phyloP scores from a whole-genome alignment of 495 filamentous ascomycete genomes.

The Aspergillus ostianus region DNA sequence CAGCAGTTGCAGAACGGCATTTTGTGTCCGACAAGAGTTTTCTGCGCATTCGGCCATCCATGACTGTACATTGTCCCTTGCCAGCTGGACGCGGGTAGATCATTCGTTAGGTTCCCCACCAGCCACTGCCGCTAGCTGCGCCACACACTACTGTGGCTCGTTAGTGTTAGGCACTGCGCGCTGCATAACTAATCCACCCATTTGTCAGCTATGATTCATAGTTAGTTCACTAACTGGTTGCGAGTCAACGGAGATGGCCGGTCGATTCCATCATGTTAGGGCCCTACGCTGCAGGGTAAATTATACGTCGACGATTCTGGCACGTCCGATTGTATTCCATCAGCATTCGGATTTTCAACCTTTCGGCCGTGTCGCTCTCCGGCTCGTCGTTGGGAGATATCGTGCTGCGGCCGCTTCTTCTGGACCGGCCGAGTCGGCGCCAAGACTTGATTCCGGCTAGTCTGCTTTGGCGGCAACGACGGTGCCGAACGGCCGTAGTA shows the following conservation, averaged over 20 bases:
- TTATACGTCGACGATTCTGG: neutral
- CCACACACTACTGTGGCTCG: neutral
- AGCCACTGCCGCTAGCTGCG: neutral
- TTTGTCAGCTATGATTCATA: neutral
- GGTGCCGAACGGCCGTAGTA: neutral
- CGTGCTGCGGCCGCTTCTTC: neutral
- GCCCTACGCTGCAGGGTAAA: neutral
- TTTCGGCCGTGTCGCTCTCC: neutral
- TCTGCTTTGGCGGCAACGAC: neutral
- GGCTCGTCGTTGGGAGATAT: neutral
- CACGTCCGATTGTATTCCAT: constrained; percentile 4
- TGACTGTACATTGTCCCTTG: too few relatives aligned
- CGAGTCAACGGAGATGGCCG: neutral
- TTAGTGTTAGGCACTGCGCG: neutral
- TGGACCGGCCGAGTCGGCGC: neutral
- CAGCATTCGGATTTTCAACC: neutral
- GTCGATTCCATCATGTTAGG: neutral
- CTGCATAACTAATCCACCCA: neutral
- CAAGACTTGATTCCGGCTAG: neutral
- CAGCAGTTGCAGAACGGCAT: neutral
- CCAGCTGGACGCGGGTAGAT: neutral
- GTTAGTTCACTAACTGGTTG: too few relatives aligned
- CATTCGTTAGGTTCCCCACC: neutral
- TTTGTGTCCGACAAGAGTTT: neutral
- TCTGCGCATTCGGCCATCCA: too few relatives aligned